phyloP scores from a whole-genome alignment of 805 yeast species.

The Ogataea pini region DNA sequence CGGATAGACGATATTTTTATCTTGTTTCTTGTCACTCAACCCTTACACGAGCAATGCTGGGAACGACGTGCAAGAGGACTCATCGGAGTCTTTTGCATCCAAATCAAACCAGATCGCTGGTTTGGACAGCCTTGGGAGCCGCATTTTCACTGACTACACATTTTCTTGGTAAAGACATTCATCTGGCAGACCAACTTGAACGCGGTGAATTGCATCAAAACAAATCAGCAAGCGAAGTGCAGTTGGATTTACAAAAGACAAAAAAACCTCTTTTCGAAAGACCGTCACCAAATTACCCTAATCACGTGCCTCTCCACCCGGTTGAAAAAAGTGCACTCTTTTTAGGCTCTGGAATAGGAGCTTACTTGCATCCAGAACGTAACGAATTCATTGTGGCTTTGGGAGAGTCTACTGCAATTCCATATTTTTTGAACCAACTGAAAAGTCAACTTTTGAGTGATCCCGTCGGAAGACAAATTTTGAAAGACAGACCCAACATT shows the following conservation, averaged over 20 bases:
- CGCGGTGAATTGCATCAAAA: constrained; percentile 46
- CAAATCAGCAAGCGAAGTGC: constrained; percentile 31
- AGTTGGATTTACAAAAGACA: constrained; percentile 18
- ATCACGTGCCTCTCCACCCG: constrained; percentile 72
- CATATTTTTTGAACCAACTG: constrained; percentile 60
- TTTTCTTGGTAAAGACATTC: constrained; percentile 42
- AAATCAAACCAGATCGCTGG: constrained; percentile 11
- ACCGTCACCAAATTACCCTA: constrained; percentile 56
- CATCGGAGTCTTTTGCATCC: not conserved
- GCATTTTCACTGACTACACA: constrained; percentile 17
- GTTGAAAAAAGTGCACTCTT: constrained; percentile 67
- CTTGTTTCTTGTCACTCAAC: too few species aligned
- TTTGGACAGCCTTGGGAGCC: constrained; percentile 21
- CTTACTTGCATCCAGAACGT: constrained; percentile 73
- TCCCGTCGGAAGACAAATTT: constrained; percentile 71
- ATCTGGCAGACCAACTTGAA: constrained; percentile 62
- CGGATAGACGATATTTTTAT: too few species aligned
- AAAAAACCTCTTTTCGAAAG: constrained; percentile 39
- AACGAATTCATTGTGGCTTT: constrained; percentile 76
- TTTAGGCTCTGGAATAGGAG: constrained; percentile 73
- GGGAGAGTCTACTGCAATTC: constrained; percentile 89
- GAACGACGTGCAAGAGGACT: not conserved
- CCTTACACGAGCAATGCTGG: not conserved
- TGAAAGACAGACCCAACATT: constrained; percentile 80
- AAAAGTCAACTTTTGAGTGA: constrained; percentile 76